Conservation (phyloP, 2,329 filamentous ascomycete genomes). For the Aspergillus pseudoterreus region DNA sequence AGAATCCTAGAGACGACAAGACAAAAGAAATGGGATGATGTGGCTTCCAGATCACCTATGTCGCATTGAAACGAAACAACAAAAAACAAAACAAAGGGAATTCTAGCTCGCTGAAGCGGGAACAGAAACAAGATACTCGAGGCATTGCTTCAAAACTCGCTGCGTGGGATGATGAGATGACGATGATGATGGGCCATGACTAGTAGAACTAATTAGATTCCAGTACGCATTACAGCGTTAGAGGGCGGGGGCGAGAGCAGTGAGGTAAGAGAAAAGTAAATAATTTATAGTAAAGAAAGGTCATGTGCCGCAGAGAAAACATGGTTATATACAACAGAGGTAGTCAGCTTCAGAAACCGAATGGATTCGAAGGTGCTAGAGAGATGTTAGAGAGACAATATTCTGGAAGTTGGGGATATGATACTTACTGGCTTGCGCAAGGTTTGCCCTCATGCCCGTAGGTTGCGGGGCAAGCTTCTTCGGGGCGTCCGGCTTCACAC, state of each 20-base stretch:
- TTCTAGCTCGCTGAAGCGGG: slow-evolving; percentile 20
- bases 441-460: slow-evolving; percentile 84
- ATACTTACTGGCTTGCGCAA: slow-evolving; percentile 91
- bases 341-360: slow-evolving; percentile 55
- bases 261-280: slow-evolving; percentile 13
- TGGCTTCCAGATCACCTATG: slow-evolving; percentile 1
- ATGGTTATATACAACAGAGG: slow-evolving; percentile 29
- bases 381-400: neutral
- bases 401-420: neutral
- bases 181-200: slow-evolving; percentile 4
- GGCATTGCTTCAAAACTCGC: slow-evolving; percentile 13
- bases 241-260: slow-evolving; percentile 4
- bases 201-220: neutral
- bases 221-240: slow-evolving; percentile 13
- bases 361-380: slow-evolving; percentile 60
- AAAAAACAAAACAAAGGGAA: slow-evolving; percentile 3
- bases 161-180: slow-evolving; percentile 7
- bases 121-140: slow-evolving; percentile 8
- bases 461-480: slow-evolving; percentile 81
- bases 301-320: slow-evolving; percentile 20
- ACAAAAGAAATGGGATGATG: neutral
- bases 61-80: neutral
- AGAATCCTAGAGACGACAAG: too few species aligned
- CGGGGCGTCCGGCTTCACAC: slow-evolving; percentile 63
- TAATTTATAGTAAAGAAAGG: slow-evolving; percentile 18